Evolutionary conservation across 2,329 filamentous ascomycete genomes (phyloP).

Genomic region (Hypoxylon sp.): DNA sequence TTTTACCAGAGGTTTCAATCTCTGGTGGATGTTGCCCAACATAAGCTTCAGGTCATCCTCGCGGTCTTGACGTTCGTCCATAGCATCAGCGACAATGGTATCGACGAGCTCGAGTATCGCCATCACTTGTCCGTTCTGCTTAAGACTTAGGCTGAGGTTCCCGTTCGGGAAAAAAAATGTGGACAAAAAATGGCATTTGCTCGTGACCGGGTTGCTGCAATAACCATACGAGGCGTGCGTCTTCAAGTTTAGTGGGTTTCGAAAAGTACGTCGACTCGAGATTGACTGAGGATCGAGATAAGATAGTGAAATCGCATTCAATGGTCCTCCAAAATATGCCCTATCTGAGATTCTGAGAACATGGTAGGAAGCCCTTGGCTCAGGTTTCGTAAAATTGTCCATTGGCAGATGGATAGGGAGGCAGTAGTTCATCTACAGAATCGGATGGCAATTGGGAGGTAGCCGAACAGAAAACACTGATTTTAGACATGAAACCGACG

Average conservation of each 20-base stretch:
- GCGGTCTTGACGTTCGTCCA: too few species aligned
- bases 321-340: conserved; percentile 29
- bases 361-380: conserved; percentile 10
- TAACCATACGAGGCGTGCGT: too few species aligned
- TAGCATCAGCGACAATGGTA: too few species aligned
- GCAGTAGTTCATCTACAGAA: conserved; percentile 24
- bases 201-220: too few species aligned
- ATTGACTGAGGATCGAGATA: conserved; percentile 27
- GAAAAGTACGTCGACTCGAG: conserved; percentile 23
- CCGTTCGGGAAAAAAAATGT: too few species aligned
- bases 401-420: conserved; percentile 26
- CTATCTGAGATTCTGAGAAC: conserved; percentile 28
- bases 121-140: too few species aligned
- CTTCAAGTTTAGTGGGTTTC: neutral
- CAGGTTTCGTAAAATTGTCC: conserved; percentile 22
- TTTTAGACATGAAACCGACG: conserved; percentile 38
- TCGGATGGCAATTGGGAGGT: conserved; percentile 33
- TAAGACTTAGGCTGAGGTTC: too few species aligned
- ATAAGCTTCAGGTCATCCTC: too few species aligned
- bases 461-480: conserved; percentile 32
- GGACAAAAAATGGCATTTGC: too few species aligned
- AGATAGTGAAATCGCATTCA: conserved; percentile 34
- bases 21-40: too few species aligned
- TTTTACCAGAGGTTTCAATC: conserved; percentile 1
- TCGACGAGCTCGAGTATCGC: too few species aligned